Conservation (phyloP, 2,329 filamentous ascomycete genomes). For the Graphilbum ipis-grandicollis region DNA sequence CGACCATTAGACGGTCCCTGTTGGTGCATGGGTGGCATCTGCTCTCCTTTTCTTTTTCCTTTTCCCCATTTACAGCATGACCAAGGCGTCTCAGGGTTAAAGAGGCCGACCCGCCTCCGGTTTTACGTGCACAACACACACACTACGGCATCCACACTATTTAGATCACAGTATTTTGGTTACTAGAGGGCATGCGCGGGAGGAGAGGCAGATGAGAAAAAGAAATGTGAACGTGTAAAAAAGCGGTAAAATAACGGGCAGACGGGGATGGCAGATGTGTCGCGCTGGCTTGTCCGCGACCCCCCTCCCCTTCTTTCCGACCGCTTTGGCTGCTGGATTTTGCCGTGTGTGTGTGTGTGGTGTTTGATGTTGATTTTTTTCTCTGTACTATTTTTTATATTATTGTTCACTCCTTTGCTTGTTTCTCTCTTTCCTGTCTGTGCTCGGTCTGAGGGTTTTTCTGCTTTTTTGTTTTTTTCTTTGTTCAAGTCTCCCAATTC, state of each 20-base stretch:
- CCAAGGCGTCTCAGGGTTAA: slow-evolving; percentile 4
- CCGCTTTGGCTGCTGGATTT: too few relatives aligned
- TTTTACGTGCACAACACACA: not conserved
- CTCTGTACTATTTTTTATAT: not conserved
- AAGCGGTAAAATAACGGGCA: too few relatives aligned
- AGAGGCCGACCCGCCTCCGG: not conserved
- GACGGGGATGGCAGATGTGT: too few relatives aligned
- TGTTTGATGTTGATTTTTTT: not conserved
- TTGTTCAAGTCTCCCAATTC: too few relatives aligned
- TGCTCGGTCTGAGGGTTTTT: too few relatives aligned
- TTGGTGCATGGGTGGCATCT: not conserved
- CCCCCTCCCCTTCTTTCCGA: too few relatives aligned
- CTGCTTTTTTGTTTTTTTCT: slow-evolving; percentile 1
- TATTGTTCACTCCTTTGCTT: not conserved
- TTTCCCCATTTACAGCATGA: slow-evolving; percentile 4
- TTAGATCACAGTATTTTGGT: too few relatives aligned
- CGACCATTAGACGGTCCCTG: slow-evolving; percentile 16
- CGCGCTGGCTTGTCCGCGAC: too few relatives aligned
- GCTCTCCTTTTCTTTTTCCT: slow-evolving; percentile 1
- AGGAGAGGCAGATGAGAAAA: too few relatives aligned
- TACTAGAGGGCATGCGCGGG: too few relatives aligned
- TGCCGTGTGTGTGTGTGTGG: not conserved
- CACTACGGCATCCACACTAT: not conserved
- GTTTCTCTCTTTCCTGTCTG: not conserved
- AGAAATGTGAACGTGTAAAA: too few relatives aligned